Evolutionary conservation across 2,329 filamentous ascomycete species (phyloP), one percentile per base, ranked within the genome.

Genomic region (Cytospora mali): DNA sequence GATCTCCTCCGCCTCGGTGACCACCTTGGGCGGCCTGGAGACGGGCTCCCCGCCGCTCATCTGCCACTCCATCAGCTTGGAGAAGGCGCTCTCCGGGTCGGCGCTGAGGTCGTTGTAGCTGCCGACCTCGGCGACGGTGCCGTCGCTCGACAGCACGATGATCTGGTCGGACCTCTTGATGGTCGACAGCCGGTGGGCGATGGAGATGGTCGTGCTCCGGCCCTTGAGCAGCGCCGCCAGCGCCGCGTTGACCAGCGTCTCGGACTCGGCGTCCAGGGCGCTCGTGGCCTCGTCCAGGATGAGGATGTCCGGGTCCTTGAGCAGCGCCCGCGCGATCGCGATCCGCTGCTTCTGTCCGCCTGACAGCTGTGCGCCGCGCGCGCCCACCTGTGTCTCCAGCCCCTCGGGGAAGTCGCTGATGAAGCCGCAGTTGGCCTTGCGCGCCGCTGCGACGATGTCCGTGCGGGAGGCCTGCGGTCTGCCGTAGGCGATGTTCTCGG

Each of bases 321-420:
- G 88, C 29, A 99, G 83, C 14, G 95, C 95, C 60, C 96, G 87
- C 6, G 95, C 95, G 74, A 99, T 99, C 42, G 95, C 95, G 70
- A 99, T 98, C 67, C 95, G 89, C 76, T 99, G 95, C 78, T 98
- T 98, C 76, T 99, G 95, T 0, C 95, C 95, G 57, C 95, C 95
- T 10, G 93, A 97, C 0, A 99, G 84, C 75, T 98, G 94, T 1
- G 94, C 93, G 35, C 95, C 95, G 67, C 95, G 86, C 18, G 94
- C 90, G 59, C 96, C 96, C 31, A 97, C 95, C 67, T 91, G 90
- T 0, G 95, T 99, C 72, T 99, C 94, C 7, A 99, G 84, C 5
- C 95, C 95, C 62, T 98, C 93, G 29, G 95, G 95, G 69, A 99
- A 96, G 75, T 99, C 95, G 73, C 90, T 89, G 74, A 99, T 97